A percentile compares a stretch with the other conserved stretches of the same genome.
Conservation (phyloP, 1,139 yeast species). For the Geotrichum restrictum region DNA sequence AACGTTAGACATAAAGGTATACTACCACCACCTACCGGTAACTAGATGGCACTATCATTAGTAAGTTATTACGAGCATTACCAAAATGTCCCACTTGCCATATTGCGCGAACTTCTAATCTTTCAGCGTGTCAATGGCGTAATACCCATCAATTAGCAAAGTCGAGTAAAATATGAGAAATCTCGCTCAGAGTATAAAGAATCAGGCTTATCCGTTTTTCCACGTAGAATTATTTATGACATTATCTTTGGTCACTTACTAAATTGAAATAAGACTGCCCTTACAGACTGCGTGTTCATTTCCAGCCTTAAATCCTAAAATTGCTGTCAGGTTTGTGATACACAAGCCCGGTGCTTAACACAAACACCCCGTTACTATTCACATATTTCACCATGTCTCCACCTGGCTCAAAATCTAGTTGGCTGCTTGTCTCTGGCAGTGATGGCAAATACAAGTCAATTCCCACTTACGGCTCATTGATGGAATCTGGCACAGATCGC, state of each 20-base stretch:
- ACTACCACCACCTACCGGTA: no score
- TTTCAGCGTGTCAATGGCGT: neutral
- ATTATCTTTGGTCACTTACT: neutral
- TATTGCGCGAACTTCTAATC: neutral
- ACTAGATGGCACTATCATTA: neutral
- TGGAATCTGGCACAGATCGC: neutral
- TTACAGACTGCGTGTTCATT: neutral
- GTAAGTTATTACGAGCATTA: neutral
- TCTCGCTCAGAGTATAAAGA: neutral
- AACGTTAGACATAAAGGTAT: no score
- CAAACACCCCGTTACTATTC: neutral
- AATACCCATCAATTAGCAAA: neutral
- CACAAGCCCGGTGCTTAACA: no score
- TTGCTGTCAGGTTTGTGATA: no score
- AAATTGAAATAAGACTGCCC: neutral
- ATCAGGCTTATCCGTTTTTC: neutral
- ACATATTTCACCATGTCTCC: neutral
- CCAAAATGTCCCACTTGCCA: no score
- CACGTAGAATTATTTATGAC: neutral
- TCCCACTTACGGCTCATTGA: neutral
- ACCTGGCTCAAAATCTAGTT: neutral
- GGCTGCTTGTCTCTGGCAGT: neutral
- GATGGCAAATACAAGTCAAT: neutral
- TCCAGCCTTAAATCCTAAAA: no score
- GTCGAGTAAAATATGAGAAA: neutral